Percentiles rank a stretch among this genome's conserved stretches.
phyloP scores from a whole-genome alignment of 169 alveolate species.

The Besnoitia besnoiti region DNA sequence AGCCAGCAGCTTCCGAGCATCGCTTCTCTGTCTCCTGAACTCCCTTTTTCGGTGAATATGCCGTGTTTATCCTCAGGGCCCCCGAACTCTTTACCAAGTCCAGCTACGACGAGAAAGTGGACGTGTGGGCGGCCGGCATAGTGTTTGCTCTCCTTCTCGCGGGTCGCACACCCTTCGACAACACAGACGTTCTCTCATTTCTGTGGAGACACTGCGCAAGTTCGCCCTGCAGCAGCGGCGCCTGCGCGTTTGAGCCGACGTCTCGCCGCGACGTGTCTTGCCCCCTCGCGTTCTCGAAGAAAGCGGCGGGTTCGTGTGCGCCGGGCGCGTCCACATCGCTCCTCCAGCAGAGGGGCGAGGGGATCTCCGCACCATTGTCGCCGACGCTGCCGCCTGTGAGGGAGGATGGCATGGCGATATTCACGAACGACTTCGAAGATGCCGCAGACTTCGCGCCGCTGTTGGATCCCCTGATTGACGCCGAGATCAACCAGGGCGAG shows the following conservation, averaged over 20 bases:
- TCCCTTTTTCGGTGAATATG: background rate
- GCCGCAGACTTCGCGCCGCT: background rate
- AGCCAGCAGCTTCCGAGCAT: no score
- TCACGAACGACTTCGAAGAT: background rate
- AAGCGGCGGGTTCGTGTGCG: background rate
- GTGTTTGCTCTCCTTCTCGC: slow-evolving; percentile 15
- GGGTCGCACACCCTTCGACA: background rate
- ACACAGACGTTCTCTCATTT: background rate
- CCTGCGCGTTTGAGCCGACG: background rate
- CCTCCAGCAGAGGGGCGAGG: background rate
- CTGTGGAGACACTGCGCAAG: background rate
- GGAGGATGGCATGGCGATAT: background rate
- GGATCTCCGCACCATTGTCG: no score
- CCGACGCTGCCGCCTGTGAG: background rate
- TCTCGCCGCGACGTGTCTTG: no score
- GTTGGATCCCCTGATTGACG: slow-evolving; percentile 2
- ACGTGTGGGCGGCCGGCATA: slow-evolving; percentile 13
- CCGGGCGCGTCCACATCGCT: background rate
- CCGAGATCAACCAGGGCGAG: background rate
- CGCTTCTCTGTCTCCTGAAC: no score
- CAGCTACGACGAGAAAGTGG: slow-evolving; percentile 11
- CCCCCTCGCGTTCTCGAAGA: no score
- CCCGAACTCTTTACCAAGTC: slow-evolving; percentile 28
- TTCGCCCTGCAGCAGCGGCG: background rate
- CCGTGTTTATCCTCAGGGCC: background rate